Percentiles rank a stretch among this genome's conserved stretches.
Evolutionary conservation across 169 alveolate species (phyloP).

Genomic region (Plasmodium blacklocki): DNA sequence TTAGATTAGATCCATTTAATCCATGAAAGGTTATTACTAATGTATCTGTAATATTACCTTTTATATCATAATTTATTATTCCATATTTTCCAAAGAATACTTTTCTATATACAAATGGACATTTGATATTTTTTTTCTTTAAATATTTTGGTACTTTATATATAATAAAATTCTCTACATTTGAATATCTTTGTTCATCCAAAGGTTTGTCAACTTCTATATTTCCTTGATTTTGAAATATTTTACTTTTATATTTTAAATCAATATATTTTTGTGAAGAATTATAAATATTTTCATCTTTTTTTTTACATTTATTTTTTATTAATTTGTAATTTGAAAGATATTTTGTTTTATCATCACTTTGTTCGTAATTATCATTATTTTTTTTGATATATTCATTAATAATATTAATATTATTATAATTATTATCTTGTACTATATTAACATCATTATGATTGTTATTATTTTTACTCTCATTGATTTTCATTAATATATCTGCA

Average conservation of each 20-base stretch:
- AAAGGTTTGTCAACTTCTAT: neutral
- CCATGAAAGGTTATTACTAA: slow-evolving; percentile 87
- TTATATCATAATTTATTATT: slow-evolving; percentile 78
- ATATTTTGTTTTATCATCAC: no score
- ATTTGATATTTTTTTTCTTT: slow-evolving; percentile 76
- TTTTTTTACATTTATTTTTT: neutral
- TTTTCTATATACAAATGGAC: slow-evolving; percentile 83
- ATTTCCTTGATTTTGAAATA: neutral
- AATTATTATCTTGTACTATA: no score
- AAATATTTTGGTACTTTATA: slow-evolving; percentile 84
- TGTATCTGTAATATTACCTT: slow-evolving; percentile 77
- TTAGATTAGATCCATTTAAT: slow-evolving; percentile 83
- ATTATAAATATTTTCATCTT: neutral
- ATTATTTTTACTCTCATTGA: no score
- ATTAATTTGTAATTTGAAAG: neutral
- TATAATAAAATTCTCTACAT: slow-evolving; percentile 30
- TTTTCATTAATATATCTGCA: neutral
- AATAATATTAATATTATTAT: no score
- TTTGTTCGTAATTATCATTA: no score
- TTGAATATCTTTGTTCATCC: neutral
- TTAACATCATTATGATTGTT: no score
- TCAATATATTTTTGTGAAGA: neutral
- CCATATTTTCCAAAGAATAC: slow-evolving; percentile 84
- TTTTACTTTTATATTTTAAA: neutral
- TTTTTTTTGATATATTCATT: no score